A percentile compares a stretch with the other conserved stretches of the same genome.
Evolutionary conservation across 2,329 filamentous ascomycete species (phyloP).

Genomic region (Aspergillus intermedius): DNA sequence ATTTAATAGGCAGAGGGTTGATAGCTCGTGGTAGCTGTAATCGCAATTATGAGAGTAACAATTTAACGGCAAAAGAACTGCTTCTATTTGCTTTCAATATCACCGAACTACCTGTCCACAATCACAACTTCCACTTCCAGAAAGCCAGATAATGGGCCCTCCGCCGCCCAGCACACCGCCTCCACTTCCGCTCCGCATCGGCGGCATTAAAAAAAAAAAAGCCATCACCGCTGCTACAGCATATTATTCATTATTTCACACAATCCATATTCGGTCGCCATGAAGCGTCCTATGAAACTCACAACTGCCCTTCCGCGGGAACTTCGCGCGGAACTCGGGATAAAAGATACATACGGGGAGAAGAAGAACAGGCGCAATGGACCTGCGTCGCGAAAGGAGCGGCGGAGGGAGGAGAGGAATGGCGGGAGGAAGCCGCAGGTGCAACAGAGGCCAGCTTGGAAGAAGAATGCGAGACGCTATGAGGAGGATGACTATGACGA

Average conservation of each 20-base stretch:
- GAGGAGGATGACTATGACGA: constrained; percentile 7
- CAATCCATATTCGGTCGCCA: constrained; percentile 12
- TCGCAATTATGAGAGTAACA: background rate
- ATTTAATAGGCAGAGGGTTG: too few relatives aligned
- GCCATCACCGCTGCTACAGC: background rate
- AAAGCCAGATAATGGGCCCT: constrained; percentile 9
- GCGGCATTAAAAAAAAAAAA: constrained; percentile 12
- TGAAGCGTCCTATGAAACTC: constrained; percentile 33
- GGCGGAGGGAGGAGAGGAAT: constrained; percentile 59
- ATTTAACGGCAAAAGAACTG: background rate
- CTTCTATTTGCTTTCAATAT: background rate
- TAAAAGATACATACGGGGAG: constrained; percentile 30
- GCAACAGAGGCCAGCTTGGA: constrained; percentile 5
- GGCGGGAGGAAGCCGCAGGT: constrained; percentile 49
- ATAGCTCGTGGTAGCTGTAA: background rate
- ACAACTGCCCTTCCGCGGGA: constrained; percentile 37
- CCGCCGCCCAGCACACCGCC: constrained; percentile 10
- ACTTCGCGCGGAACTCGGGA: constrained; percentile 35
- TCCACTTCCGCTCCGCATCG: constrained; percentile 15
- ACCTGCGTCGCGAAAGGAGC: constrained; percentile 52
- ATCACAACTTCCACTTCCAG: constrained; percentile 1
- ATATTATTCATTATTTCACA: background rate
- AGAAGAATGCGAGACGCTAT: constrained; percentile 3
- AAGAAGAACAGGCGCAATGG: constrained; percentile 26
- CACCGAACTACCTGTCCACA: background rate